phyloP scores from a whole-genome alignment of 169 alveolate species.

The Plasmodium adleri region DNA sequence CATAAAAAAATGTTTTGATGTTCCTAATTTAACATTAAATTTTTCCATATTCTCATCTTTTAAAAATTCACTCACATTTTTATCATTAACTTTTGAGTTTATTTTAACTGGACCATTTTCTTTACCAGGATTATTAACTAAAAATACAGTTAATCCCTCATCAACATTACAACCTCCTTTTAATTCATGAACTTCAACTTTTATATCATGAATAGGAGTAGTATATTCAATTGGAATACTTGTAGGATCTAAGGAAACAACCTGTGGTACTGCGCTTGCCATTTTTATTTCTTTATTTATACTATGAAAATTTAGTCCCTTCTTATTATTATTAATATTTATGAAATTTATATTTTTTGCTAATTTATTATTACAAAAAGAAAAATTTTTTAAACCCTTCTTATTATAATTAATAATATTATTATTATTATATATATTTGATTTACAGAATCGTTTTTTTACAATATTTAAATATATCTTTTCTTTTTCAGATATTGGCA shows the following conservation, averaged over 20 bases:
- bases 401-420: background rate
- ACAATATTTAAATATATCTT: slow-evolving; percentile 8
- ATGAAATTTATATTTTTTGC: too few species aligned
- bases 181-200: slow-evolving; percentile 28
- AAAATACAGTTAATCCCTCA: slow-evolving; percentile 29
- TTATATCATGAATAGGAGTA: slow-evolving; percentile 41
- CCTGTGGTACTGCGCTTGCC: slow-evolving; percentile 65
- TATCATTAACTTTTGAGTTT: slow-evolving; percentile 18
- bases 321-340: background rate
- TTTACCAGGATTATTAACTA: slow-evolving; percentile 28
- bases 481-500: too few species aligned
- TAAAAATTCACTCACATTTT: slow-evolving; percentile 21
- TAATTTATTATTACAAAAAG: background rate
- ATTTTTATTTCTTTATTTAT: slow-evolving; percentile 6
- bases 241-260: slow-evolving; percentile 45
- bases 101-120: slow-evolving; percentile 21
- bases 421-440: background rate
- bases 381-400: background rate
- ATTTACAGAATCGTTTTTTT: slow-evolving; percentile 1
- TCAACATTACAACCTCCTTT: slow-evolving; percentile 19
- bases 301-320: too few species aligned
- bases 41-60: slow-evolving; percentile 24
- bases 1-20: slow-evolving; percentile 37
- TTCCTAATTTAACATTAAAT: slow-evolving; percentile 66
- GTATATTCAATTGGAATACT: slow-evolving; percentile 41